Evolutionary conservation across 306 rosid genomes (phyloP), one percentile per base, ranked within the genome.

Genomic region (Lathyrus tuberosus): DNA sequence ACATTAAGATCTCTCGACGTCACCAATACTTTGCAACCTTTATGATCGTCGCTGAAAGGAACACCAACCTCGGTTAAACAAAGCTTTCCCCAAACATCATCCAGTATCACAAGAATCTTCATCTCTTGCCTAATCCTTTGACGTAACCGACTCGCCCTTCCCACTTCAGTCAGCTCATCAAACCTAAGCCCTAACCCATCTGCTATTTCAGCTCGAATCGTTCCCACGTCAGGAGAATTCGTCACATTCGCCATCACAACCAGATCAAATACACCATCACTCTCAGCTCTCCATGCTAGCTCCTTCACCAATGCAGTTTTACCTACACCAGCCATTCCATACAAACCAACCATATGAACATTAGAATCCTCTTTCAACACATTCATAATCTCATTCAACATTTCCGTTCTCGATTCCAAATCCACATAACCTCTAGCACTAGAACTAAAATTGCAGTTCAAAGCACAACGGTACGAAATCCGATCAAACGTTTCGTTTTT

Each of bases 41-140:
- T 4, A 6, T 78, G 28, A n/a, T 79, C 76, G 18, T 69, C 76
- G 3, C 69, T 71, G 10, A 57, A 67, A 62, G 81, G 85, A 46
- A 85, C 49, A 6, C 87, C 90, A 30, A 83, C 71, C 7, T 68
- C 72, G 4, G 26, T 4, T 60, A 85, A 67, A 13, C 81, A 60
- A 11, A 78, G 65, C 28, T 56, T 28, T 2, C 81, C 67, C 85
- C 90, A 83, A 9, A 83, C 30, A 72, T 83, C 87, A 38, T 85
- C 90, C 0, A 80, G 14, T 8, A 80, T 14, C 17, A 80, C 62
- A 20, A 86, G 84, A 49, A 80, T 71, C 59, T 46, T 80, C 44
- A 11, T 48, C 71, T 80, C 84, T 63, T 80, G 77, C 18, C 67
- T 67, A 15, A 80, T 75, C 78, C 84, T 70, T 58, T 75, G 59